A percentile compares a stretch with the other conserved stretches of the same genome.
Evolutionary conservation across 2,329 filamentous ascomycete genomes (phyloP).

Genomic region (Apiospora phragmitis): DNA sequence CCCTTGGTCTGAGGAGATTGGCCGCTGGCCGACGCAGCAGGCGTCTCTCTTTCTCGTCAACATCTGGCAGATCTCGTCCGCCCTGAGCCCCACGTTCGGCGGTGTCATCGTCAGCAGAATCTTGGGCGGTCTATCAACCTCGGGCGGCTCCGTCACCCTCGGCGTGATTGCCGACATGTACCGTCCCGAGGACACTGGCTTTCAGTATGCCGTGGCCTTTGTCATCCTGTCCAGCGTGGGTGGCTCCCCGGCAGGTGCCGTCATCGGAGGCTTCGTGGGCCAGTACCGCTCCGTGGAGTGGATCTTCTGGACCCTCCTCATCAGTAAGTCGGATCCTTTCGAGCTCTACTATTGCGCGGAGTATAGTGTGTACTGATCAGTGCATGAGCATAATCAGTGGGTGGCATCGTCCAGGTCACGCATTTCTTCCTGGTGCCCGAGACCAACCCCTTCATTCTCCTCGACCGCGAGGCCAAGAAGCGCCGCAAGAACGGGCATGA

Average conservation of each 20-base stretch:
- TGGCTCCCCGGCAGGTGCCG: conserved; percentile 54
- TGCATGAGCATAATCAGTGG: conserved; percentile 33
- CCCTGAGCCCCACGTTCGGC: conserved; percentile 40
- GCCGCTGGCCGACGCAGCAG: conserved; percentile 51
- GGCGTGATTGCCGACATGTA: conserved; percentile 67
- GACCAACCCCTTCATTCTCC: conserved; percentile 56
- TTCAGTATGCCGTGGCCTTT: conserved; percentile 54
- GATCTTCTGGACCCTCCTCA: conserved; percentile 65
- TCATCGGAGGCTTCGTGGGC: conserved; percentile 55
- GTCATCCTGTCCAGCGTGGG: conserved; percentile 59
- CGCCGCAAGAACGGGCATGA: conserved; percentile 50
- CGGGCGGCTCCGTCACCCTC: conserved; percentile 64
- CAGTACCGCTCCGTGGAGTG: conserved; percentile 52
- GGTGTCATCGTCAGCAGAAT: conserved; percentile 44
- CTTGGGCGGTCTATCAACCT: conserved; percentile 57
- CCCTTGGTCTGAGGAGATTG: conserved; percentile 55
- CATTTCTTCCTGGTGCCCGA: conserved; percentile 57
- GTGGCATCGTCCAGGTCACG: conserved; percentile 53
- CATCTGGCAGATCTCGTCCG: conserved; percentile 50
- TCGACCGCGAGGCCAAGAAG: conserved; percentile 59
- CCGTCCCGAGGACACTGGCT: conserved; percentile 54
- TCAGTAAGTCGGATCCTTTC: conserved; percentile 28
- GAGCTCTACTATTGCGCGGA: too few species aligned
- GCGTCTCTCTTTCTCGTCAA: conserved; percentile 52
- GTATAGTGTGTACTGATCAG: not conserved